Percentiles rank a stretch among this genome's conserved stretches.
These are phyloP conservation scores for Trichoderma hamatum DNA, from an alignment of 2,329 filamentous ascomycete genomes.

Conservation along the genomic window DNA sequence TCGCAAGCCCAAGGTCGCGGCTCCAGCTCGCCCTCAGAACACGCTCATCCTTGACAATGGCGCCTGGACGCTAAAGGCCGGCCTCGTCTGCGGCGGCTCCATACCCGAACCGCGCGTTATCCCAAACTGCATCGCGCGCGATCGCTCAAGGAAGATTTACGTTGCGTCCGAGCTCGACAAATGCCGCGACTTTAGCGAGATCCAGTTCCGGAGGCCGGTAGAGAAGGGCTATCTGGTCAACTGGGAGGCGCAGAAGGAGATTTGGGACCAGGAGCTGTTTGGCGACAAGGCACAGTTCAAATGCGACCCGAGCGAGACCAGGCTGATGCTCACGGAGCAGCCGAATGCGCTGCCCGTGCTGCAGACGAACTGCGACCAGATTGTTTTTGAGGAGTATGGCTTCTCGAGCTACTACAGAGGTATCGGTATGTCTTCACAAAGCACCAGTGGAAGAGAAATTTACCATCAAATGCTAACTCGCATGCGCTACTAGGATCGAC, in stretches of 20 bases:
- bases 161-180: conserved; percentile 76
- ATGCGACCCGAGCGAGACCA: conserved; percentile 80
- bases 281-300: conserved; percentile 65
- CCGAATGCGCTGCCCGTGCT: conserved; percentile 79
- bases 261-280: conserved; percentile 91
- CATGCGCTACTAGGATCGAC: conserved; percentile 57
- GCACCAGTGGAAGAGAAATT: not conserved
- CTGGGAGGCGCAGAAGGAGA: conserved; percentile 93
- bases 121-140: conserved; percentile 86
- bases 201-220: conserved; percentile 82
- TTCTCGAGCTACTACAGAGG: conserved; percentile 84
- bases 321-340: conserved; percentile 81
- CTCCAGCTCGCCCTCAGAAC: conserved; percentile 57
- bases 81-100: conserved; percentile 61
- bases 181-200: conserved; percentile 87
- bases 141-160: conserved; percentile 77
- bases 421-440: conserved; percentile 54
- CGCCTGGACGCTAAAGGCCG: conserved; percentile 87
- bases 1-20: conserved; percentile 57
- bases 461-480: not conserved
- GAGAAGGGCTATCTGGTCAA: conserved; percentile 95
- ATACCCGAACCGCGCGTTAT: conserved; percentile 67
- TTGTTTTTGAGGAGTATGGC: conserved; percentile 96
- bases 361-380: conserved; percentile 90
- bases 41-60: conserved; percentile 95